Conservation (phyloP, 164 flowering plant species). For the Santalum album region DNA sequence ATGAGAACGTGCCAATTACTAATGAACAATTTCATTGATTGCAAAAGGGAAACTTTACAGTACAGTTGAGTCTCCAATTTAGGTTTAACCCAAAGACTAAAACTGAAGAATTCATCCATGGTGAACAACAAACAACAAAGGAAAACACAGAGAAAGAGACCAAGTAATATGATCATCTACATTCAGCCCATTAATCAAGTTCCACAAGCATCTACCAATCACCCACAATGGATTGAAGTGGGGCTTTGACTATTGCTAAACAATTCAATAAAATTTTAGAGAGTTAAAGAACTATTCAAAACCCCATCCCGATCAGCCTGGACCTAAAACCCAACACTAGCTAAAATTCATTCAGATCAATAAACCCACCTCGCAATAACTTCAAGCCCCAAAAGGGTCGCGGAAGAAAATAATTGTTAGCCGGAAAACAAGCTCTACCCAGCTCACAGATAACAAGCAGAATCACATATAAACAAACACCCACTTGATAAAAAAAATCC, state of each 20-base stretch:
- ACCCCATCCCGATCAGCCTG: background rate
- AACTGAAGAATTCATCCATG: too few relatives aligned
- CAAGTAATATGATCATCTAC: background rate
- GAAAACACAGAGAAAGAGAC: background rate
- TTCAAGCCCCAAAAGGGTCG: conserved; percentile 5
- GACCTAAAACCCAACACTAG: background rate
- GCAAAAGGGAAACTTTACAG: too few relatives aligned
- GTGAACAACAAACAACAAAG: too few relatives aligned
- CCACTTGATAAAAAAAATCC: background rate
- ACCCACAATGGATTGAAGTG: too few relatives aligned
- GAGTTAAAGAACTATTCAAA: background rate
- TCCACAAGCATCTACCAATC: conserved; percentile 5
- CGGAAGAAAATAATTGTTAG: background rate
- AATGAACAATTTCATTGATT: too few relatives aligned
- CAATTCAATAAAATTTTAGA: too few relatives aligned
- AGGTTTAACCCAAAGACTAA: too few relatives aligned
- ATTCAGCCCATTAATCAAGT: conserved; percentile 7
- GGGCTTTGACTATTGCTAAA: too few relatives aligned
- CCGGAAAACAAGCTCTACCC: conserved; percentile 2
- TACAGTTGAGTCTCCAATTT: too few relatives aligned
- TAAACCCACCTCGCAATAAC: background rate
- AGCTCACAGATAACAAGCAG: background rate
- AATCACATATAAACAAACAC: background rate
- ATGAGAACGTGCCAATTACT: too few relatives aligned
- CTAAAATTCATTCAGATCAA: background rate